Conservation (phyloP, 805 yeast genomes). For the Kregervanrija delftensis region DNA sequence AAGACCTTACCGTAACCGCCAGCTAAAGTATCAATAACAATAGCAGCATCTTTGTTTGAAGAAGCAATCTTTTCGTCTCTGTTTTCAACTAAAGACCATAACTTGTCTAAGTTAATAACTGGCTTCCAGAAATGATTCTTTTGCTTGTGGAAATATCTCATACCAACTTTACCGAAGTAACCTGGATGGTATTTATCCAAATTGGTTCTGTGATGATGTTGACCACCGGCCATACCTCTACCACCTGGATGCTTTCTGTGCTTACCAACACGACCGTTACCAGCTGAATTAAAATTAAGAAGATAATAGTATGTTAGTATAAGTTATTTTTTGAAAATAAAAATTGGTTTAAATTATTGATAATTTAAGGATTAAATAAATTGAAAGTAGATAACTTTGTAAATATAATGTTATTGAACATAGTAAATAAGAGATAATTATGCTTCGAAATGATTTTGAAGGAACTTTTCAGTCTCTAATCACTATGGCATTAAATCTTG, state of each 20-base stretch:
- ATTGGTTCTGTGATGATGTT: slow-evolving; percentile 99
- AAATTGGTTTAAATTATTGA: too few relatives aligned
- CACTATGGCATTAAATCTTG: too few relatives aligned
- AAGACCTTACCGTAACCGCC: slow-evolving; percentile 99
- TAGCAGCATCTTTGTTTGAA: slow-evolving; percentile 85
- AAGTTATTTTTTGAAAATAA: too few relatives aligned
- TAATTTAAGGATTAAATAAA: not conserved
- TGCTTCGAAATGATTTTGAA: too few relatives aligned
- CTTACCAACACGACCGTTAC: slow-evolving; percentile 99
- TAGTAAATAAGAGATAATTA: not conserved
- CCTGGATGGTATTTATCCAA: slow-evolving; percentile 99
- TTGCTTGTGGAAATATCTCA: slow-evolving; percentile 99
- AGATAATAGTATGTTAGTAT: slow-evolving; percentile 11
- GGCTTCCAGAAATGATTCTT: slow-evolving; percentile 95
- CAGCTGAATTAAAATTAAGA: slow-evolving; percentile 56
- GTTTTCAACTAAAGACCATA: slow-evolving; percentile 95
- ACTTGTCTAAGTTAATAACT: slow-evolving; percentile 94
- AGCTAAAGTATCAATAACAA: slow-evolving; percentile 98
- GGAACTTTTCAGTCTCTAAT: too few relatives aligned
- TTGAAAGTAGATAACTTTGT: slow-evolving; percentile 7
- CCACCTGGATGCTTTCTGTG: slow-evolving; percentile 99
- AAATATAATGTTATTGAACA: not conserved
- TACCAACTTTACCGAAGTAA: slow-evolving; percentile 99
- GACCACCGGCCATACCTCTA: slow-evolving; percentile 99
- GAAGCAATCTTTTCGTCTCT: slow-evolving; percentile 88